Conservation (phyloP, 495 filamentous ascomycete genomes). For the Xylaria intraflava region DNA sequence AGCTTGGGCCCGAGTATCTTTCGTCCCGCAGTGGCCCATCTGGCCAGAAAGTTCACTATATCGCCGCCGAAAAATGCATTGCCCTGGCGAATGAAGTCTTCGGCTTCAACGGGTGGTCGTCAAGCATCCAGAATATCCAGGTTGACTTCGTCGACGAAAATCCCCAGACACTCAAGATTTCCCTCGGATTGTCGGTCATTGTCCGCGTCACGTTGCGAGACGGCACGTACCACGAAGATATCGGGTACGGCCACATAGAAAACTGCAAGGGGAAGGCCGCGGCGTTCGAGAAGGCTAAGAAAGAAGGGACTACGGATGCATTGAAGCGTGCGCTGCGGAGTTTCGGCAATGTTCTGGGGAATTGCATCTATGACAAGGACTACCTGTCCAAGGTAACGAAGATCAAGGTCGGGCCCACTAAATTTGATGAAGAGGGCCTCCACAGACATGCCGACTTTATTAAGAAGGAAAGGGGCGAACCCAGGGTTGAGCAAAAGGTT, state of each 20-base stretch:
- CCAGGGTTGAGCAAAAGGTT: slow-evolving; percentile 32
- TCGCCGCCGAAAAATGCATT: slow-evolving; percentile 89
- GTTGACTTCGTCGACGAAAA: slow-evolving; percentile 77
- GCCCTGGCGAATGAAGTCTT: slow-evolving; percentile 96
- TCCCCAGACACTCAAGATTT: slow-evolving; percentile 58
- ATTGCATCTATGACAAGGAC: slow-evolving; percentile 95
- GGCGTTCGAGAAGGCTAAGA: slow-evolving; percentile 96
- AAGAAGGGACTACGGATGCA: slow-evolving; percentile 92
- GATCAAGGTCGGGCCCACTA: slow-evolving; percentile 61
- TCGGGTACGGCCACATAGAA: slow-evolving; percentile 92
- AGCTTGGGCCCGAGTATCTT: slow-evolving; percentile 95
- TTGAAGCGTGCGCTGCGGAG: slow-evolving; percentile 83
- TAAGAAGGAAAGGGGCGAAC: slow-evolving; percentile 48
- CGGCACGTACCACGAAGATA: slow-evolving; percentile 92
- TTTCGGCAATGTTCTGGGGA: slow-evolving; percentile 94
- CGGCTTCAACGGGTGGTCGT: slow-evolving; percentile 98
- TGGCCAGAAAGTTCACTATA: slow-evolving; percentile 81
- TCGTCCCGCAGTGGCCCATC: slow-evolving; percentile 73
- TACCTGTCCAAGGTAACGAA: slow-evolving; percentile 80
- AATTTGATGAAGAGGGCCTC: slow-evolving; percentile 67
- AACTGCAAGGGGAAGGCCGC: slow-evolving; percentile 91
- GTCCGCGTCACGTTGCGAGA: slow-evolving; percentile 84
- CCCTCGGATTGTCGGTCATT: slow-evolving; percentile 76
- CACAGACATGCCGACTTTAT: slow-evolving; percentile 72
- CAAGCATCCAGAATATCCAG: slow-evolving; percentile 76